Conservation (phyloP, 208 protist species). For the Angomonas deanei region DNA sequence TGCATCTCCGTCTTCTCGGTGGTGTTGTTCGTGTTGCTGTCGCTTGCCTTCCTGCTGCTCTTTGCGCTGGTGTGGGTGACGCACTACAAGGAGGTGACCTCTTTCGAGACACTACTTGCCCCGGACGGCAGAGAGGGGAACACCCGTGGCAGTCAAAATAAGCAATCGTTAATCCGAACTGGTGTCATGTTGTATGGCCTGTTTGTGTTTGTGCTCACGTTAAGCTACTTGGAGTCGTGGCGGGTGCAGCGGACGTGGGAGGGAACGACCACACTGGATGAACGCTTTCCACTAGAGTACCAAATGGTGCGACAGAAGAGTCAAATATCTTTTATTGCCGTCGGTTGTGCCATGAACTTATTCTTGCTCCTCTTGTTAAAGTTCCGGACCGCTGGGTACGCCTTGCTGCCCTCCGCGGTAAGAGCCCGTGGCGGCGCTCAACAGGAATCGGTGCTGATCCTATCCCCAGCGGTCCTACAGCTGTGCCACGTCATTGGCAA, state of each 20-base stretch:
- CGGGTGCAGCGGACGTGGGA: constrained; percentile 23
- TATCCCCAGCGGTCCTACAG: neutral
- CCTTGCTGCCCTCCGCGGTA: constrained; percentile 45
- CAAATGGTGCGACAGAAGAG: constrained; percentile 38
- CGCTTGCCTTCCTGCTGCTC: constrained; percentile 45
- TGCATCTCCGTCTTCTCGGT: constrained; percentile 45
- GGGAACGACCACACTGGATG: constrained; percentile 13
- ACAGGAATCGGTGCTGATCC: constrained; percentile 8
- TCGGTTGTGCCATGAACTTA: constrained; percentile 38
- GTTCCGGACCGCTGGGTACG: constrained; percentile 41
- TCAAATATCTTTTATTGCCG: constrained; percentile 5
- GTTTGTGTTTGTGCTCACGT: neutral
- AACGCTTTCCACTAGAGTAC: constrained; percentile 16
- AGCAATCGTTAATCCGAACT: neutral
- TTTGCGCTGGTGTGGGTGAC: constrained; percentile 39
- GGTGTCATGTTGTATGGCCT: constrained; percentile 5
- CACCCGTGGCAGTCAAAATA: neutral
- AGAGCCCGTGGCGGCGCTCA: constrained; percentile 21
- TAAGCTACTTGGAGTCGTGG: constrained; percentile 24
- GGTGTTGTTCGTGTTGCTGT: constrained; percentile 36
- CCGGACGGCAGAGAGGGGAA: constrained; percentile 11
- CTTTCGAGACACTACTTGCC: neutral
- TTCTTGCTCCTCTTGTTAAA: constrained; percentile 66
- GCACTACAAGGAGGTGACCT: constrained; percentile 53
- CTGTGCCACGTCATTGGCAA: neutral